Evolutionary conservation across 1,139 yeast species (phyloP).

Genomic region (Magnusiomyces suaveolens): DNA sequence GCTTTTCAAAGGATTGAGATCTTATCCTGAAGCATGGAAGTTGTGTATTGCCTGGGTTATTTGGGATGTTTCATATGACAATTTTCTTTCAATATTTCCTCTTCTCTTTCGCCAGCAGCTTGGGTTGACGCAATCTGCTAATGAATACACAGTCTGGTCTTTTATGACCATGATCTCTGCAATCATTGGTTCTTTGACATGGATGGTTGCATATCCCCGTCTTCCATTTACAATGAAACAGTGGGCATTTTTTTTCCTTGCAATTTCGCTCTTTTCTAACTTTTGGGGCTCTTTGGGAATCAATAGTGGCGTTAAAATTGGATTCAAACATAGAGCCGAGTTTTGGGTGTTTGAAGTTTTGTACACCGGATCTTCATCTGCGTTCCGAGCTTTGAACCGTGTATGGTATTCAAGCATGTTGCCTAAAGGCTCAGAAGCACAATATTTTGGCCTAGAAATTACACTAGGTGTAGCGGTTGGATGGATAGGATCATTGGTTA

Average conservation of each 20-base stretch:
- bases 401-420: slow-evolving; percentile 36
- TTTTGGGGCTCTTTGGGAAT: slow-evolving; percentile 42
- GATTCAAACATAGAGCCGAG: slow-evolving; percentile 40
- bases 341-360: slow-evolving; percentile 40
- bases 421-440: slow-evolving; percentile 40
- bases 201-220: slow-evolving; percentile 37
- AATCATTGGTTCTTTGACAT: slow-evolving; percentile 33
- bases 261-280: slow-evolving; percentile 32
- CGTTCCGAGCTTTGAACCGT: slow-evolving; percentile 36
- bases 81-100: slow-evolving; percentile 35
- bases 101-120: slow-evolving; percentile 38
- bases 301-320: slow-evolving; percentile 27
- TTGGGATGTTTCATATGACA: slow-evolving; percentile 38
- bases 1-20: slow-evolving; percentile 28
- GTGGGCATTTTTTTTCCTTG: slow-evolving; percentile 34
- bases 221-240: slow-evolving; percentile 27
- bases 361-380: slow-evolving; percentile 34
- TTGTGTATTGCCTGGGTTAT: slow-evolving; percentile 39
- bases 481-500: slow-evolving; percentile 39
- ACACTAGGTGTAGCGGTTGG: slow-evolving; percentile 40
- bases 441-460: slow-evolving; percentile 39
- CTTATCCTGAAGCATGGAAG: slow-evolving; percentile 36
- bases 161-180: slow-evolving; percentile 36
- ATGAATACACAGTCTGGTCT: slow-evolving; percentile 38
- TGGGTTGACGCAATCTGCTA: slow-evolving; percentile 37